Conservation (phyloP, 176 grass and related monocot genomes). For the Paspalum notatum region DNA sequence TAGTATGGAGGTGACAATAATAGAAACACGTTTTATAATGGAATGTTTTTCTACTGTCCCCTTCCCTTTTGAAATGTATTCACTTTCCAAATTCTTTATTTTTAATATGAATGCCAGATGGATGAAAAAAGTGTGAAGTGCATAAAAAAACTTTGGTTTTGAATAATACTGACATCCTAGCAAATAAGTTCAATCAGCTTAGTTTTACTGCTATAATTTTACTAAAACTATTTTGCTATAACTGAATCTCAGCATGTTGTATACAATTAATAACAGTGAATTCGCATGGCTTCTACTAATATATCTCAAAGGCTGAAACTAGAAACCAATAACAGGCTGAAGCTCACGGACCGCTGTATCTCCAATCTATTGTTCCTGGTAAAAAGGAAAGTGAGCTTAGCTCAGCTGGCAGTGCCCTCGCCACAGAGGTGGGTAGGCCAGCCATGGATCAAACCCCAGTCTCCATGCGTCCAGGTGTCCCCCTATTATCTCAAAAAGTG, state of each 20-base stretch:
- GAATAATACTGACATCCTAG: not conserved
- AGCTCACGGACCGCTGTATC: too few relatives aligned
- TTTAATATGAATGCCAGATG: conserved; percentile 24
- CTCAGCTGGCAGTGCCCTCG: not conserved
- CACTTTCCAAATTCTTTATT: not conserved
- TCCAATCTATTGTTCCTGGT: not conserved
- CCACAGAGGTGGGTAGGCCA: not conserved
- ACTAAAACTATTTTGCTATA: conserved; percentile 14
- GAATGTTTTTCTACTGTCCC: not conserved
- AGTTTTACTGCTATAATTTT: not conserved
- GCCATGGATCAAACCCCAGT: not conserved
- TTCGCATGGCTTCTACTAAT: not conserved
- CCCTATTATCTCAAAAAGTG: not conserved
- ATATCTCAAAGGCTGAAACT: not conserved
- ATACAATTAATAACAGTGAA: not conserved
- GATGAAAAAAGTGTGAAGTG: not conserved
- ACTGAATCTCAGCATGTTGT: not conserved
- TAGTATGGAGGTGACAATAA: not conserved
- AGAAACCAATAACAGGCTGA: not conserved
- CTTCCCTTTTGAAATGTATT: not conserved
- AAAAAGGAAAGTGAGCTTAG: not conserved
- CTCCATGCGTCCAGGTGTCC: not conserved
- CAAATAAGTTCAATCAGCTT: conserved; percentile 18
- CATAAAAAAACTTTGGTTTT: conserved; percentile 28
- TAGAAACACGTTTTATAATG: conserved; percentile 7